Evolutionary conservation across 73 alveolate genomes (phyloP), one percentile per base, ranked within the genome.

Genomic region (Paramecium pentaurelia): DNA sequence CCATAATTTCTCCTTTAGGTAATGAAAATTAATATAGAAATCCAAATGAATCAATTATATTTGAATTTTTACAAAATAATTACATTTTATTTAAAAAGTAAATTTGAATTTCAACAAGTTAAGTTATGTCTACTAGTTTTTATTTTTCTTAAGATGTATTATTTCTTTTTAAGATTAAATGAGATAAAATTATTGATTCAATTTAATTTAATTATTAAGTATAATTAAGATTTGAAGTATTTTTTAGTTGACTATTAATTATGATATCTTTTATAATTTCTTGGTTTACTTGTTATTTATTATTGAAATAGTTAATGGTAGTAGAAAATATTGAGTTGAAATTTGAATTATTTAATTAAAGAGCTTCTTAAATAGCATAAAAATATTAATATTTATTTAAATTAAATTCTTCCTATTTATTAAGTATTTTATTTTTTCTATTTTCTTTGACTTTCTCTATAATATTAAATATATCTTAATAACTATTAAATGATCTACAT

Each of bases 401-500:
- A 22, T n/a, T 54, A 54, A 54, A 54, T 22, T 54, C 32, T 54
- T 54, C 70, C 12, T 54, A 16, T 54, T 54, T 36, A 18, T 16
- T 54, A 18, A 54, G 20, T 0, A 25, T 0, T 18, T 54, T 54
- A 54, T 54, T 54, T 4, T 54, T 2, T 54, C 70, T 54, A 54
- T 54, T 54, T 20, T 54, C 70, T 8, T 54, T 54, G 25, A 54
- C 16, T 54, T 54, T 54, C 9, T 54, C 7, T 18, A 54, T 54
- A 0, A 54, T 22, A 3, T 16, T 54, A 16, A 54, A 4, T 18
- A 54, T 54, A 80, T 80, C 58, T 27, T 18, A 1, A 22, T 11
- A 92, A 68, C 70, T 95, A 30, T 20, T 20, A 86, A 88, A 92
- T 8, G 84, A 22, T 34, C 37, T 36, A 10, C 94, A 37, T 9